These are phyloP conservation scores for Avena atlantica DNA, from an alignment of 176 grass and related monocot genomes.

Conservation along the genomic window DNA sequence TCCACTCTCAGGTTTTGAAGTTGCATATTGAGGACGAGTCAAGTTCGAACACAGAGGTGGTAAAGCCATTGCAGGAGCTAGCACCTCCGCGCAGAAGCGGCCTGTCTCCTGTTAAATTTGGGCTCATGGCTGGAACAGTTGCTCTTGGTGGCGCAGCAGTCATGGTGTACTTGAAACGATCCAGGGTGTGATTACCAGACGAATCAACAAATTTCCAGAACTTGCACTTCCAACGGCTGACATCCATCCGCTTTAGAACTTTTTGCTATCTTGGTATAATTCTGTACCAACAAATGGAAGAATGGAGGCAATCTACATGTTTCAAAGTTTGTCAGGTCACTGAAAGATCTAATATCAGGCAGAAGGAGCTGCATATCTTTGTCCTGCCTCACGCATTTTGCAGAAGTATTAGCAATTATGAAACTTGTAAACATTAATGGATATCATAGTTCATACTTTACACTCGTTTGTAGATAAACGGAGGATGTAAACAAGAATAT, in stretches of 20 bases:
- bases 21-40: constrained; percentile 67
- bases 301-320: neutral
- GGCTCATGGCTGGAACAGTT: constrained; percentile 58
- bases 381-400: neutral
- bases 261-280: neutral
- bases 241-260: neutral
- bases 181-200: constrained; percentile 65
- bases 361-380: constrained; percentile 26
- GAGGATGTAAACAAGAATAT: neutral
- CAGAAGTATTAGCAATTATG: neutral
- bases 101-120: constrained; percentile 48
- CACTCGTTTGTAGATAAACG: constrained; percentile 31
- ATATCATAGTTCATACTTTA: constrained; percentile 9
- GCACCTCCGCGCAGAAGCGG: constrained; percentile 36
- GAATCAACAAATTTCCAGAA: constrained; percentile 9
- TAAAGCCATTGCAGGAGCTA: constrained; percentile 47
- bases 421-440: constrained; percentile 18
- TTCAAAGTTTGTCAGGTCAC: neutral
- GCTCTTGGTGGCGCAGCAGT: constrained; percentile 67
- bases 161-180: constrained; percentile 80
- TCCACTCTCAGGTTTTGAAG: constrained; percentile 69
- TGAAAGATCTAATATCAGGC: constrained; percentile 15
- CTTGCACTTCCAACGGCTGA: constrained; percentile 30
- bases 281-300: constrained; percentile 25
- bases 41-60: constrained; percentile 38